Percentiles rank a stretch among this genome's conserved stretches.
phyloP scores from a whole-genome alignment of 495 filamentous ascomycete species.

The Penicillium cataractarum region DNA sequence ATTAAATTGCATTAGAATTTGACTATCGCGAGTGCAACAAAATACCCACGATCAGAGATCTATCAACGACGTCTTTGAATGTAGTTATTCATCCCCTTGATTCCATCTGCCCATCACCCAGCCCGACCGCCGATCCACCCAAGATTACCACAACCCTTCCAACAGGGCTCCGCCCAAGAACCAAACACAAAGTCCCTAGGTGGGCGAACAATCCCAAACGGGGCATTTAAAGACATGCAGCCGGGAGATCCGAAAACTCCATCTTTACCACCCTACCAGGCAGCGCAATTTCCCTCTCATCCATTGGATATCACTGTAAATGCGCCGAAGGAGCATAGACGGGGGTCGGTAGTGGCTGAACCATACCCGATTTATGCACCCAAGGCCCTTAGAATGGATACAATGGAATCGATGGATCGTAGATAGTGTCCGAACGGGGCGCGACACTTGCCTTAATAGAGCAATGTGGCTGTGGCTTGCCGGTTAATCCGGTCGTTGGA shows the following conservation, averaged over 20 bases:
- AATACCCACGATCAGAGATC: too few species aligned
- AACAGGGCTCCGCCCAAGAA: too few species aligned
- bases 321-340: background rate
- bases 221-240: too few species aligned
- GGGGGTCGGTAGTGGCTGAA: background rate
- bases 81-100: background rate
- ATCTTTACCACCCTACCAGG: background rate
- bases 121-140: too few species aligned
- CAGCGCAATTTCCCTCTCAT: background rate
- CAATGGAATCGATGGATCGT: too few species aligned
- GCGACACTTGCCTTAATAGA: background rate
- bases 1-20: background rate
- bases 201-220: too few species aligned
- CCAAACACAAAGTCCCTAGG: too few species aligned
- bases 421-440: background rate
- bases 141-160: too few species aligned
- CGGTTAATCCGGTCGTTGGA: background rate
- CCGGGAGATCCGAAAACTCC: background rate
- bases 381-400: background rate
- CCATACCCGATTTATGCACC: background rate
- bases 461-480: background rate
- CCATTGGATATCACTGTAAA: background rate
- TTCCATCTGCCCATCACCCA: background rate
- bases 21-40: background rate
- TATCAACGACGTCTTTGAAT: too few species aligned